phyloP scores from a whole-genome alignment of 306 rosid genomes.

The Dalbergia cultrata region DNA sequence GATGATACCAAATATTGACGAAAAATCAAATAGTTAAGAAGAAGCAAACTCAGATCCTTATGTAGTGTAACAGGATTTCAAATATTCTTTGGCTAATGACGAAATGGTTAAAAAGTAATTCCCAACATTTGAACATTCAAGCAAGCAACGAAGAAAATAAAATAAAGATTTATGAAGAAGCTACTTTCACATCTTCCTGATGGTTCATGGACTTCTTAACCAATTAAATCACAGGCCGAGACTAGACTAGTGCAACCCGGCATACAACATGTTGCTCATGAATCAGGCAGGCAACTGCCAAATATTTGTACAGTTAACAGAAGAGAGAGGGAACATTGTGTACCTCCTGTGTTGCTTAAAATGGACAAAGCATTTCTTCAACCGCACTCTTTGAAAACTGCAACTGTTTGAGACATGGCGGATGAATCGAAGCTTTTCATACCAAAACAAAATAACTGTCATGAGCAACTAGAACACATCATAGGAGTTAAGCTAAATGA shows the following conservation, averaged over 20 bases:
- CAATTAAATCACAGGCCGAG: constrained; percentile 10
- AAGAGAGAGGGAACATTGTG: constrained; percentile 26
- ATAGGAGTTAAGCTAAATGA: constrained; percentile 15
- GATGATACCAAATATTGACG: not conserved
- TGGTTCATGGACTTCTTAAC: constrained; percentile 1
- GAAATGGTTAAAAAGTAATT: not conserved
- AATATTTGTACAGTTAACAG: constrained; percentile 6
- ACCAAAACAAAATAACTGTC: constrained; percentile 39
- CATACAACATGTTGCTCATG: constrained; percentile 12
- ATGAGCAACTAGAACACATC: constrained; percentile 15
- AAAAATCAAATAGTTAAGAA: constrained; percentile 17
- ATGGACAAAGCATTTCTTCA: constrained; percentile 53
- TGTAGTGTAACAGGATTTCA: not conserved
- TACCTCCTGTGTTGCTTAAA: constrained; percentile 61
- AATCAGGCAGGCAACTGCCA: constrained; percentile 23
- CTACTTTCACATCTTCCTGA: constrained; percentile 22
- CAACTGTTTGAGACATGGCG: constrained; percentile 75
- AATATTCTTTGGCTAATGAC: not conserved
- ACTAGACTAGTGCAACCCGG: constrained; percentile 5
- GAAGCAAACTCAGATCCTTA: constrained; percentile 19
- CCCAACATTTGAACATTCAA: not conserved
- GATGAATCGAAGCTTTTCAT: constrained; percentile 70
- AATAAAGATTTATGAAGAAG: not conserved
- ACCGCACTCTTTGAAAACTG: constrained; percentile 56
- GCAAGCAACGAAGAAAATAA: constrained; percentile 6